Base-by-base conservation (phyloP, 75 land plant genomes). In the Pseudotsuga menziesii region DNA sequence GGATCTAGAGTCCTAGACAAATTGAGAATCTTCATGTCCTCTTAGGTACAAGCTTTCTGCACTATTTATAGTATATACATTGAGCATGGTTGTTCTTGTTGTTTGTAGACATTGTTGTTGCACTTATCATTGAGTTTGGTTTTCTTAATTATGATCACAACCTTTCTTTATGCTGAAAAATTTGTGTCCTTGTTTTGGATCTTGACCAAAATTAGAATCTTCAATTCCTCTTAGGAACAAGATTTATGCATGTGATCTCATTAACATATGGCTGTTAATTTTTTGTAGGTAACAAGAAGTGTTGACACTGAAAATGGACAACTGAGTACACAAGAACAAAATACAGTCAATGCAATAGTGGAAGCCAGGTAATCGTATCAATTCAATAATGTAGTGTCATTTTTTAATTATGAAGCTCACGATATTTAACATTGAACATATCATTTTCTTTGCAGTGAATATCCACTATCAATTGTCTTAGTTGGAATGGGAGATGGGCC, bases 401-500 rank as follows among this genome's bases (percentile, higher is more conserved):
- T 16, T 5, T 74, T 62, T 12, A 11, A 26, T 52, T 9, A 5
- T 26, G 19, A 57, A 16, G 26, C 19, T 57, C 12, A n/a, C 17
- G 23, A 74, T 13, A 27, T 22, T n/a, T 27, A 67, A 41, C 44
- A 20, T 29, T 15, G 16, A 29, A 63, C 13, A 35, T 55, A 26
- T 17, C 13, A 29, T 32, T 2, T 44, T 60, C 57, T 4, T 74
- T 83, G 66, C 73, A 92, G 94, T 76, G 80, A 87, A 22, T 88
- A 87, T 75, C 88, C 96, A 0, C 76, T 93, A 20, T 93, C 96
- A 17, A 93, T 93, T 58, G 86, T 93, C 13, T 77, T 93, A 12
- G 94, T 93, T 80, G 96, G 96, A 23, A 92, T 93, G 29, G 94
- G 93, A 56, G 93, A 92, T 80, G 94, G 92, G 16, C 95, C 95